Evolutionary conservation across 148 eudicot species (phyloP).

Genomic region (Drosera capensis): DNA sequence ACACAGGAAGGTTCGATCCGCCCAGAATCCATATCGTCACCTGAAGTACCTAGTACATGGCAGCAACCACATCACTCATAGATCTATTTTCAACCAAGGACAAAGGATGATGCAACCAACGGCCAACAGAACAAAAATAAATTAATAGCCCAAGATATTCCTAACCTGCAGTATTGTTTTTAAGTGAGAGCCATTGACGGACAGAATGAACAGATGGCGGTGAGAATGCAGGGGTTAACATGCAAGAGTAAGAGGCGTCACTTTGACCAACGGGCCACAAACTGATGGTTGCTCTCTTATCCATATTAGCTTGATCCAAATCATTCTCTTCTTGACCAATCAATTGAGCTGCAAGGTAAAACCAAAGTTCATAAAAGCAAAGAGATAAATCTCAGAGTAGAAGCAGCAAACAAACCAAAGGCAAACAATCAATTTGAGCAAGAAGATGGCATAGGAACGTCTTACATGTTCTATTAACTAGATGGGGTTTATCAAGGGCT

Average conservation of each 20-base stretch:
- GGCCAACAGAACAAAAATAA: background rate
- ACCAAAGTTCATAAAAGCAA: too few relatives aligned
- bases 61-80: background rate
- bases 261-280: conserved; percentile 41
- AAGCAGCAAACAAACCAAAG: too few relatives aligned
- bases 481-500: conserved; percentile 48
- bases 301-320: conserved; percentile 6
- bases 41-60: background rate
- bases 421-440: too few relatives aligned
- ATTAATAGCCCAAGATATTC: background rate
- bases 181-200: conserved; percentile 38
- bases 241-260: conserved; percentile 55
- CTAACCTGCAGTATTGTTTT: conserved; percentile 23
- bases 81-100: background rate
- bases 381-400: too few relatives aligned
- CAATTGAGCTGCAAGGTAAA: too few relatives aligned
- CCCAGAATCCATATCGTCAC: conserved; percentile 2
- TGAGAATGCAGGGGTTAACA: conserved; percentile 58
- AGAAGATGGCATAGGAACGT: too few relatives aligned
- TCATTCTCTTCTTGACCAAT: conserved; percentile 11
- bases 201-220: conserved; percentile 63
- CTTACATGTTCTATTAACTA: too few relatives aligned
- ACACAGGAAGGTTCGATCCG: conserved; percentile 9
- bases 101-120: background rate
- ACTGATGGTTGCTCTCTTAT: conserved; percentile 22